These are phyloP conservation scores for Xylaria curta DNA, from an alignment of 495 filamentous ascomycete genomes.

Conservation along the genomic window DNA sequence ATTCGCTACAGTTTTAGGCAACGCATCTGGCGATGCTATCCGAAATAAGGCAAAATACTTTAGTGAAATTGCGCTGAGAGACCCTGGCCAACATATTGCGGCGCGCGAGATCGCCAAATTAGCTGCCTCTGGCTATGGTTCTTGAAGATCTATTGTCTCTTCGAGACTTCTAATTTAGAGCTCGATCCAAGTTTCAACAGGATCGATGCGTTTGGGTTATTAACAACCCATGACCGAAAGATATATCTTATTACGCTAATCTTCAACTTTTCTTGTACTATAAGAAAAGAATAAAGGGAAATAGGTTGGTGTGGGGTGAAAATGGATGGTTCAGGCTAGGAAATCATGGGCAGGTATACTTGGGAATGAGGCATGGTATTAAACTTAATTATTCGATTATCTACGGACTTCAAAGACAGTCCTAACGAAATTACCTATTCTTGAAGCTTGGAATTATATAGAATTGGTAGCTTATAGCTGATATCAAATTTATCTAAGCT, in stretches of 20 bases:
- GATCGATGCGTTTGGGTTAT: not conserved
- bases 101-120: constrained; percentile 29
- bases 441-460: not conserved
- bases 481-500: too few relatives aligned
- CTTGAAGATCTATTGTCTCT: not conserved
- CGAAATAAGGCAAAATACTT: constrained; percentile 20
- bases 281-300: too few relatives aligned
- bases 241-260: not conserved
- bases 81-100: constrained; percentile 27
- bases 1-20: not conserved
- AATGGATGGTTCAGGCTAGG: not conserved
- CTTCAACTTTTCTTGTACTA: not conserved
- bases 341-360: not conserved
- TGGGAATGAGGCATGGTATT: not conserved
- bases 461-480: not conserved
- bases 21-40: not conserved
- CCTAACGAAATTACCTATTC: not conserved
- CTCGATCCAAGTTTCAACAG: not conserved
- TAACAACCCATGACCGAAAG: not conserved
- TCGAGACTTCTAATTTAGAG: not conserved
- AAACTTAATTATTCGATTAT: not conserved
- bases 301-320: not conserved
- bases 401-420: not conserved
- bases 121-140: constrained; percentile 23
- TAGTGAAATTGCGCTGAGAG: constrained; percentile 18